phyloP scores from a whole-genome alignment of 768 basidiomycete genomes.

The Kwoniella shandongensis region DNA sequence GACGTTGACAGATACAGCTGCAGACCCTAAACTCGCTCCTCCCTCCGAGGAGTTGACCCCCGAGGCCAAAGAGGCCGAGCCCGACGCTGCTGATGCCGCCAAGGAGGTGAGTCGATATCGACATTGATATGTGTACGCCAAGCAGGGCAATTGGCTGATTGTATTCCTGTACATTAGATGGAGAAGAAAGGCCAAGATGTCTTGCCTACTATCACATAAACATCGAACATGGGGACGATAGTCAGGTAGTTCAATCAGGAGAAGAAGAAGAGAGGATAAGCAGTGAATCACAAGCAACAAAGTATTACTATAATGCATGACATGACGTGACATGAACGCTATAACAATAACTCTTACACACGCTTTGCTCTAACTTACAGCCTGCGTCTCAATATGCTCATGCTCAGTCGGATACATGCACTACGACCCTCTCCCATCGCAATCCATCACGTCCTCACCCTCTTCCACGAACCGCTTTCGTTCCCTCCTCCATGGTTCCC shows the following conservation, averaged over 20 bases:
- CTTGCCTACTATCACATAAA: constrained; percentile 40
- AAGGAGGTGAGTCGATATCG: constrained; percentile 35
- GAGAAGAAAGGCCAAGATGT: constrained; percentile 42
- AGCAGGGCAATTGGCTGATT: constrained; percentile 1
- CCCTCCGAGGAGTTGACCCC: constrained; percentile 39
- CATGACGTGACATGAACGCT: neutral
- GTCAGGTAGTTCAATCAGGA: neutral
- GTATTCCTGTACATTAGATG: constrained; percentile 8
- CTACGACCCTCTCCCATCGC: constrained; percentile 39
- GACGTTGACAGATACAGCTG: neutral
- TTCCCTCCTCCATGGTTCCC: constrained; percentile 83
- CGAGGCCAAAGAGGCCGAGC: constrained; percentile 40
- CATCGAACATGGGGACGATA: neutral
- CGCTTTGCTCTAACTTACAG: no score
- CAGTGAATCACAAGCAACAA: no score
- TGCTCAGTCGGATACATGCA: neutral
- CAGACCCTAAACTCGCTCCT: constrained; percentile 9
- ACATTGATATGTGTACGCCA: neutral
- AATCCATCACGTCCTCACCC: constrained; percentile 49
- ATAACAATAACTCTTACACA: neutral
- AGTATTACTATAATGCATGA: constrained; percentile 5
- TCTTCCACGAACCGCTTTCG: constrained; percentile 54
- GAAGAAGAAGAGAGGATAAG: neutral
- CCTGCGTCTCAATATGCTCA: no score
- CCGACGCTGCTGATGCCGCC: constrained; percentile 41